Base-by-base conservation (phyloP, 2,329 filamentous ascomycete species). In the Fusarium sterilihyphosum region DNA sequence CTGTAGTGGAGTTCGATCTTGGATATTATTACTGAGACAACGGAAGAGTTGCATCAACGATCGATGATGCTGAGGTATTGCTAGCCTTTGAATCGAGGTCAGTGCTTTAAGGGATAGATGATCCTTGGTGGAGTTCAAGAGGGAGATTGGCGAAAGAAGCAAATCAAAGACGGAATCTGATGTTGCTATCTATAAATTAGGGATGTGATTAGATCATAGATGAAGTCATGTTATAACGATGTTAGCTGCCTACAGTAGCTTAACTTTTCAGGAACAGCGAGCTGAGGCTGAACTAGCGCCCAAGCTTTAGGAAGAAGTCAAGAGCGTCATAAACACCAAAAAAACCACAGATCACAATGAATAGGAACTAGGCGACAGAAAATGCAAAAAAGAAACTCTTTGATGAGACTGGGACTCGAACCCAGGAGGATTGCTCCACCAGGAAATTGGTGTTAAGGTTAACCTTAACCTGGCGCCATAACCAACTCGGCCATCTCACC, bases 401-500 rank as follows among this genome's bases (percentile, higher is more conserved):
- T 78, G 74, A 78, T 78, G 73, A 78, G 76, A 78, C 76, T 78
- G 76, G 76, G 76, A 78, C 71, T 78, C 73, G 76, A 78, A 78
- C 76, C 76, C 76, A 78, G 74, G 76, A 78, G 76, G 74, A 78
- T 78, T 78, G 76, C 74, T 78, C 74, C 76, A 78, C 58, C 76
- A 78, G 76, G 76, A 78, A 77, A 52, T 73, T 68, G 67, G 67
- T 76, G 75, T 77, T 75, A 77, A 77, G 75, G 75, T 77, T 71
- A 44, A 77, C 75, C 75, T 78, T 78, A 77, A 77, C 76, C 76
- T 77, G 76, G 62, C 76, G 76, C 76, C 76, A 78, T 77, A 78
- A 78, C 76, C 76, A 78, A 78, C 76, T 78, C 76, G 76, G 76
- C 76, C 76, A 78, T 78, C 76, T 78, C 74, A 78, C 76, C 76